phyloP scores from a whole-genome alignment of 495 filamentous ascomycete genomes.

The Pseudomonodictys pantanalensis region DNA sequence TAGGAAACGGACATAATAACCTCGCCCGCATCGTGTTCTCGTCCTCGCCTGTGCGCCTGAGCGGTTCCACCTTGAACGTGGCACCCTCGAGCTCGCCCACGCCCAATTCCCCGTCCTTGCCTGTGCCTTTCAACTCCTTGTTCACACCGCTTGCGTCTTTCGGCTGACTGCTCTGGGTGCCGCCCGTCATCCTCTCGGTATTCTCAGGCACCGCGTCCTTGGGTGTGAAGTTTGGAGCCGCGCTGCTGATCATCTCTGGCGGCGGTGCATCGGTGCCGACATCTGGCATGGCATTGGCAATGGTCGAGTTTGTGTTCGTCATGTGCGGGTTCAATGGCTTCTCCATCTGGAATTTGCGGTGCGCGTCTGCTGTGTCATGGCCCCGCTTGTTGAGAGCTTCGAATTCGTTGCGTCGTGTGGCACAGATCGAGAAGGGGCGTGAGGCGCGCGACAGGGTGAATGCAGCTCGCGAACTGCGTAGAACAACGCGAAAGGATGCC shows the following conservation, averaged over 20 bases:
- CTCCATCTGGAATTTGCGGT: constrained; percentile 53
- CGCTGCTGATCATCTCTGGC: constrained; percentile 58
- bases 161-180: constrained; percentile 44
- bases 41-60: constrained; percentile 78
- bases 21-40: constrained; percentile 78
- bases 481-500: constrained; percentile 14
- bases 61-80: constrained; percentile 83
- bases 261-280: constrained; percentile 56
- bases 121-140: constrained; percentile 42
- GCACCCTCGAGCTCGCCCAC: constrained; percentile 91
- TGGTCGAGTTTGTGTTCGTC: constrained; percentile 62
- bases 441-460: not conserved
- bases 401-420: constrained; percentile 15
- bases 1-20: constrained; percentile 71
- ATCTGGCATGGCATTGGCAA: constrained; percentile 60
- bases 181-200: constrained; percentile 60
- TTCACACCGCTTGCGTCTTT: constrained; percentile 1
- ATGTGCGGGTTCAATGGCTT: constrained; percentile 60
- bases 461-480: constrained; percentile 24
- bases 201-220: constrained; percentile 57
- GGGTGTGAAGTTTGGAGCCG: constrained; percentile 52
- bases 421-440: constrained; percentile 14
- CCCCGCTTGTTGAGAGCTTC: constrained; percentile 32
- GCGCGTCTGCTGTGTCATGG: constrained; percentile 47
- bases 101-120: constrained; percentile 64